Percentiles rank a stretch among this genome's conserved stretches.
Evolutionary conservation across 2,329 filamentous ascomycete species (phyloP).

Genomic region (Fusarium devonianum): DNA sequence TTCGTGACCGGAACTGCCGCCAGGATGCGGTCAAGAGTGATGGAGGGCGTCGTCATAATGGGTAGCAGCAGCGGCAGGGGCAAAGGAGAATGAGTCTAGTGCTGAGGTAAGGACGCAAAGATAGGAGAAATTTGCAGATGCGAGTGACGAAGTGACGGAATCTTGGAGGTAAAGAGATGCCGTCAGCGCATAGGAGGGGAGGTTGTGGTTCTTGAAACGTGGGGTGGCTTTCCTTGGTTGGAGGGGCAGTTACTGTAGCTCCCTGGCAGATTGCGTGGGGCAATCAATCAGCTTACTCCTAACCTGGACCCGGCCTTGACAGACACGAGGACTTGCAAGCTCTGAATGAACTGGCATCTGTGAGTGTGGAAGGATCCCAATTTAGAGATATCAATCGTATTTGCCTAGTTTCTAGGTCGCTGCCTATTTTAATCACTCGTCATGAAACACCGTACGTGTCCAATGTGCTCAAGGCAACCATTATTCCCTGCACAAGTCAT

Average conservation of each 20-base stretch:
- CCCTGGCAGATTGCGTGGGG: too few species aligned
- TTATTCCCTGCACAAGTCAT: too few species aligned
- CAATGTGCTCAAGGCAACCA: too few species aligned
- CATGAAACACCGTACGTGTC: too few species aligned
- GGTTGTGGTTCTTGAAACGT: constrained; percentile 25
- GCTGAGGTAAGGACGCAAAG: background rate
- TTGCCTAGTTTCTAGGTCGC: background rate
- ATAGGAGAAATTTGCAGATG: constrained; percentile 9
- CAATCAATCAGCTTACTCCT: too few species aligned
- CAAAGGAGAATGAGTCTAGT: background rate
- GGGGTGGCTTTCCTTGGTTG: constrained; percentile 17
- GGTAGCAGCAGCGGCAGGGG: constrained; percentile 1
- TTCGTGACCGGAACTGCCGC: constrained; percentile 84
- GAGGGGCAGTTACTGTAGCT: constrained; percentile 26
- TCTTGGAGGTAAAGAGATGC: constrained; percentile 18
- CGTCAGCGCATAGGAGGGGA: constrained; percentile 15
- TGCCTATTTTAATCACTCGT: background rate
- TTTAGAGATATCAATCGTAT: too few species aligned
- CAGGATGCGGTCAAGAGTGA: constrained; percentile 73
- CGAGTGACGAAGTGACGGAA: constrained; percentile 14
- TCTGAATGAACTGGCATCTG: too few species aligned
- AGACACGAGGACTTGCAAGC: too few species aligned
- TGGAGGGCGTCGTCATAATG: constrained; percentile 53
- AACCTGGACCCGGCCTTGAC: too few species aligned
- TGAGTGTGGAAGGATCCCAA: too few species aligned